Evolutionary conservation across 2,329 filamentous ascomycete species (phyloP).

Genomic region (Fusarium keratoplasticum): DNA sequence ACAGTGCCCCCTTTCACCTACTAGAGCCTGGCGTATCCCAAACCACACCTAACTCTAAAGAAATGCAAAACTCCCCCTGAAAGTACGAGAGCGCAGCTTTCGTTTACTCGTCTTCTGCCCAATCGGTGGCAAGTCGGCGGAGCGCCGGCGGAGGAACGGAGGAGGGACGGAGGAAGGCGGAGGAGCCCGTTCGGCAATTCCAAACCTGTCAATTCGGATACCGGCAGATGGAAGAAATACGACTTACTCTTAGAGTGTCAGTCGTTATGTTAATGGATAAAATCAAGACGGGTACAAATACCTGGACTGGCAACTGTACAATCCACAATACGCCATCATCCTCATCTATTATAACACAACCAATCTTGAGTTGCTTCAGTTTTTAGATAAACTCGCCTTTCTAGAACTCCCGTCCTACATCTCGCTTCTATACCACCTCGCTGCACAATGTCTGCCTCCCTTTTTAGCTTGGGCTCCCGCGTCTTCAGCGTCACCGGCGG

Average conservation of each 20-base stretch:
- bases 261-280: not conserved
- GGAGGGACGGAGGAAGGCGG: not conserved
- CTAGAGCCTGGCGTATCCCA: not conserved
- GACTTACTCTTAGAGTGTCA: not conserved
- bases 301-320: not conserved
- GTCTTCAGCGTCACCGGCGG: not conserved
- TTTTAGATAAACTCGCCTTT: not conserved
- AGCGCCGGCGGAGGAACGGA: not conserved
- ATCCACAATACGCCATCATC: not conserved
- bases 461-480: not conserved
- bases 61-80: not conserved
- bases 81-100: not conserved
- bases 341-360: not conserved
- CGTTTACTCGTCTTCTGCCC: not conserved
- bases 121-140: not conserved
- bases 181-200: not conserved
- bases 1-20: not conserved
- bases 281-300: not conserved
- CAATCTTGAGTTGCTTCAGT: not conserved
- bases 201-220: not conserved
- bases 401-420: rapidly evolving
- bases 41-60: not conserved
- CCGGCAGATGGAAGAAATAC: not conserved
- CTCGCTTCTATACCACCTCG: not conserved
- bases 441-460: not conserved